phyloP scores from a whole-genome alignment of 1,284 basidiomycete species.

The Sporisorium iseilematis-ciliati region DNA sequence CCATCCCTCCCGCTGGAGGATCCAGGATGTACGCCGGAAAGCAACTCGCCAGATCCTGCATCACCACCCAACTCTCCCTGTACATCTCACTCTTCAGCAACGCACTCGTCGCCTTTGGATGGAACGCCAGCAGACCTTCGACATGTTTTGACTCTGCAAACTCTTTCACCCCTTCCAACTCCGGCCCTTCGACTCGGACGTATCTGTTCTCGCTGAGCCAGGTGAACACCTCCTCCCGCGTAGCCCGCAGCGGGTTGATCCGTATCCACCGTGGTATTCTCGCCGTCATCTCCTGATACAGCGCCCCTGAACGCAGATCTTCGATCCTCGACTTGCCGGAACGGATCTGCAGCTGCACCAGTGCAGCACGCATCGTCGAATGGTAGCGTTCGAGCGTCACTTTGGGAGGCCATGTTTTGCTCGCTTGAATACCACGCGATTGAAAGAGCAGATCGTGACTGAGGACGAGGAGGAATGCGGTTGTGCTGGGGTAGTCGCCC shows the following conservation, averaged over 20 bases:
- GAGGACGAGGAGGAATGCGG: constrained; percentile 61
- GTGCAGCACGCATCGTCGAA: constrained; percentile 85
- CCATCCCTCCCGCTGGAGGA: constrained; percentile 62
- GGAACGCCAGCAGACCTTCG: constrained; percentile 82
- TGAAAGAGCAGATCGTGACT: constrained; percentile 63
- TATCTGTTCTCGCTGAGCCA: constrained; percentile 73
- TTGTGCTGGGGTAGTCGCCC: constrained; percentile 20
- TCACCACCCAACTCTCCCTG: constrained; percentile 81
- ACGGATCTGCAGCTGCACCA: constrained; percentile 82
- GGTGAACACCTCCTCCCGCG: constrained; percentile 73
- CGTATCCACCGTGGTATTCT: constrained; percentile 65
- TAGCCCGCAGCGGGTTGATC: constrained; percentile 52
- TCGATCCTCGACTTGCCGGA: constrained; percentile 46
- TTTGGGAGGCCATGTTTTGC: constrained; percentile 61
- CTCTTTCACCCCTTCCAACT: constrained; percentile 49
- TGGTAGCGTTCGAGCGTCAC: constrained; percentile 76
- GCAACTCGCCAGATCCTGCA: constrained; percentile 98
- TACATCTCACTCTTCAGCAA: constrained; percentile 72
- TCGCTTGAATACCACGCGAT: constrained; percentile 57
- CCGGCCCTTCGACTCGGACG: constrained; percentile 32
- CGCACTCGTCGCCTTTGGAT: constrained; percentile 71
- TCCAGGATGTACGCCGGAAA: constrained; percentile 84
- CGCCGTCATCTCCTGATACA: constrained; percentile 44
- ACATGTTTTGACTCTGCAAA: constrained; percentile 75
- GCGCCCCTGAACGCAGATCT: constrained; percentile 59